Conservation (phyloP, 768 basidiomycete species). For the Calocybe indica region DNA sequence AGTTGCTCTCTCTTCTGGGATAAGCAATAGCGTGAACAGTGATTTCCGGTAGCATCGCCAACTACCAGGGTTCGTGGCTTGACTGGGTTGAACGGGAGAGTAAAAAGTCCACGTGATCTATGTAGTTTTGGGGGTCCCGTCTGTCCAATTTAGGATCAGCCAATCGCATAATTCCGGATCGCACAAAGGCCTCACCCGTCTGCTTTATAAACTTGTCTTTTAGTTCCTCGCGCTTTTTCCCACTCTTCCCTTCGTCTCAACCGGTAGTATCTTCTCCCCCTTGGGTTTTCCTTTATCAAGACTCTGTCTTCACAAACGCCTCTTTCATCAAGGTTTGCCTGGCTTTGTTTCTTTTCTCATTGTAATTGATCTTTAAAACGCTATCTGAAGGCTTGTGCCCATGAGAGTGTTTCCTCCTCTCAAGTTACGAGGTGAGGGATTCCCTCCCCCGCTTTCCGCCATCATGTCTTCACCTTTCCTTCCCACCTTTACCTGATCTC, state of each 20-base stretch:
- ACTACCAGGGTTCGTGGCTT: constrained; percentile 85
- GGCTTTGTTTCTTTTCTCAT: background rate
- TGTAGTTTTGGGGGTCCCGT: background rate
- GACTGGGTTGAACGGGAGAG: constrained; percentile 68
- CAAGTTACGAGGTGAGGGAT: background rate
- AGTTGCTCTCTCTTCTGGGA: constrained; percentile 15
- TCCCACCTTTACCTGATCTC: background rate
- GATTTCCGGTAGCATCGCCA: constrained; percentile 40
- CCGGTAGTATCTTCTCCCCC: background rate
- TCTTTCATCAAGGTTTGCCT: background rate
- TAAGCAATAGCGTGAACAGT: constrained; percentile 1
- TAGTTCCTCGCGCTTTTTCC: constrained; percentile 1
- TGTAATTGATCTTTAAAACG: background rate
- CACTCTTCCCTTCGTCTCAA: constrained; percentile 4
- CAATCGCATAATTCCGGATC: constrained; percentile 42
- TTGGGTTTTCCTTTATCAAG: background rate
- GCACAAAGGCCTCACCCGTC: constrained; percentile 37
- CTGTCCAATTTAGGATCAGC: constrained; percentile 13
- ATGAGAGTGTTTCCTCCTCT: background rate
- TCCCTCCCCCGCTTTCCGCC: background rate
- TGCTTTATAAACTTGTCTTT: constrained; percentile 19
- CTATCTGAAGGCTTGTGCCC: background rate
- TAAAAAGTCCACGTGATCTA: constrained; percentile 15
- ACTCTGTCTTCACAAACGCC: background rate
- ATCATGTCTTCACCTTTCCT: background rate